Evolutionary conservation across 306 rosid genomes (phyloP), one percentile per base, ranked within the genome.

Genomic region (Datisca glomerata): DNA sequence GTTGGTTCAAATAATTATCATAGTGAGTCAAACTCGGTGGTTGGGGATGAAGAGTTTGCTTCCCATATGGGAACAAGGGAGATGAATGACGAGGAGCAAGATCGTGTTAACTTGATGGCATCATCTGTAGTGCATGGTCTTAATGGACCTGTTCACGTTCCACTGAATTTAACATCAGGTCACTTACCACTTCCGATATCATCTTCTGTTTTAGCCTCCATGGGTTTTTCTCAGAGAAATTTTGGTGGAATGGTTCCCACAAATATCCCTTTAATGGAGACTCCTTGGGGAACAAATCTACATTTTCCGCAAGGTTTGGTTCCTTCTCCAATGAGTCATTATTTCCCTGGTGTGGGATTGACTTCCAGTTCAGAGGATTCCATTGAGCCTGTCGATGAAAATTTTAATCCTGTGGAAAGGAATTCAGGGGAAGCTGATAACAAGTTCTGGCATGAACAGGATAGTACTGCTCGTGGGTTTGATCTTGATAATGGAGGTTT

Each of bases 1-100:
- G 53, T 56, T 56, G 64, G 38, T 48, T 64, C 70, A 42, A 71
- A 65, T 55, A 71, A 54, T 45, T 66, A 66, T 53, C 82, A 56
- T 17, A 74, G 85, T 43, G 92, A 70, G 43, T 63, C 72, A 4
- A 60, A 61, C 57, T 42, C 59, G 7, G 75, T 66, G 36, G 57
- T 63, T 17, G 6, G 35, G 40, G 66, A 48, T 24, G 96, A 84
- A 21, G 87, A 91, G 55, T 78, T 69, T 62, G 60, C 84, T 38
- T 63, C 86, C 56, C 64, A 68, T 68, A 43, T 61, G n/a, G 81
- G 86, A 51, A 44, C 79, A 42, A 82, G 70, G 55, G 73, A 79
- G 71, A 85, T 72, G 93, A 72, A 73, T 29, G 93, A 84, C 54
- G 94, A 80, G 62, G 99, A 85, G 65, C 99, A 91, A 64, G 99